Conservation (phyloP, 2,329 filamentous ascomycete species). For the Pseudogymnoascus verrucosus region DNA sequence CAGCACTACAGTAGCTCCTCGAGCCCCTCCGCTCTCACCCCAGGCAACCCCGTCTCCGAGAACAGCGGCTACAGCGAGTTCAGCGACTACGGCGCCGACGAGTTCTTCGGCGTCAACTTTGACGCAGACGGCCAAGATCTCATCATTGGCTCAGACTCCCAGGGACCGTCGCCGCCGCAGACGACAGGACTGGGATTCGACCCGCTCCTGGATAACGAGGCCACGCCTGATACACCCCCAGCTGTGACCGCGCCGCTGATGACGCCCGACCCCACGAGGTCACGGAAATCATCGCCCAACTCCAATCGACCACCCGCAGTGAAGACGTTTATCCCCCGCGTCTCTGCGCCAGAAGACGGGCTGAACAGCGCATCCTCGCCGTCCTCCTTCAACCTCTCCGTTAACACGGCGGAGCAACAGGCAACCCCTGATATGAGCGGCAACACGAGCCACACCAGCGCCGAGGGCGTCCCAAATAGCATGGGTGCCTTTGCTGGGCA, state of each 20-base stretch:
- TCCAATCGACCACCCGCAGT: not conserved
- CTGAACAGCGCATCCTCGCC: conserved; percentile 14
- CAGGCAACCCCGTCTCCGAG: conserved; percentile 5
- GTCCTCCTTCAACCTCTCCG: conserved; percentile 14
- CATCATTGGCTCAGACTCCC: not conserved
- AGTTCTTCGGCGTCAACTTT: conserved; percentile 29
- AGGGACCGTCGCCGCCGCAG: not conserved
- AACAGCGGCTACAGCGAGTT: conserved; percentile 14
- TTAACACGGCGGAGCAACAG: conserved; percentile 17
- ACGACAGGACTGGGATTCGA: not conserved
- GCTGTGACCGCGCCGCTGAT: not conserved
- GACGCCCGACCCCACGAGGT: not conserved
- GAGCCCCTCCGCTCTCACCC: not conserved
- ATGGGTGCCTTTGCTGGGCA: conserved; percentile 18
- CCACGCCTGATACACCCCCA: not conserved
- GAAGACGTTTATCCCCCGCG: not conserved
- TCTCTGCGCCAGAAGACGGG: conserved; percentile 17
- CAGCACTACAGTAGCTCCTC: not conserved
- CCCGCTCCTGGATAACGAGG: not conserved
- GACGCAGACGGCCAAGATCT: conserved; percentile 22
- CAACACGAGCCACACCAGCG: conserved; percentile 25
- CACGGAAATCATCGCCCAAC: not conserved
- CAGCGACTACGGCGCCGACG: conserved; percentile 24
- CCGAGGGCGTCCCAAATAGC: conserved; percentile 22
- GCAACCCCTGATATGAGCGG: conserved; percentile 27